Conservation (phyloP, 2,329 filamentous ascomycete species). For the Microdochium paspali region DNA sequence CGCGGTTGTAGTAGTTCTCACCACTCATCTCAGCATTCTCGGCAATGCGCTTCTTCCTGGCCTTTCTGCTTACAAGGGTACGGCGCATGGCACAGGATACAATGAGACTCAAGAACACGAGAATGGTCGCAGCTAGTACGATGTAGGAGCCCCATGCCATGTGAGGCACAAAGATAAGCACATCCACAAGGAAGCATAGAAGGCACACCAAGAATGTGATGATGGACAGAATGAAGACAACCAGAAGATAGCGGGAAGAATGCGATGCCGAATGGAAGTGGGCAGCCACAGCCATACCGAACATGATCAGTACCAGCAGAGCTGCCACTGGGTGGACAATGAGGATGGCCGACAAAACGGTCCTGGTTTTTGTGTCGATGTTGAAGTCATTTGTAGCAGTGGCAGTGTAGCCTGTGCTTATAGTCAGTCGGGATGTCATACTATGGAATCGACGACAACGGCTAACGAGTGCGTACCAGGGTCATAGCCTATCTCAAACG, state of each 20-base stretch:
- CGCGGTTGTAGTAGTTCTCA: constrained; percentile 76
- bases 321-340: constrained; percentile 90
- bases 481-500: constrained; percentile 76
- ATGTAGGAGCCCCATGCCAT: constrained; percentile 91
- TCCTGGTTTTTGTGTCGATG: constrained; percentile 28
- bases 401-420: neutral
- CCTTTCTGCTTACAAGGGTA: constrained; percentile 83
- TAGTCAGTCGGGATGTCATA: neutral
- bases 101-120: constrained; percentile 72
- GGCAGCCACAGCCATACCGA: constrained; percentile 67
- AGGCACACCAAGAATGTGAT: constrained; percentile 76
- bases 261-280: constrained; percentile 85
- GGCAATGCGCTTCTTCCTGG: constrained; percentile 82
- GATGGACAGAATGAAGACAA: constrained; percentile 76
- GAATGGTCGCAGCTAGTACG: constrained; percentile 77
- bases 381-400: neutral
- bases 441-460: neutral
- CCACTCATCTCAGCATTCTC: constrained; percentile 98
- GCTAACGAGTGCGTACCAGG: constrained; percentile 49
- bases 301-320: constrained; percentile 74
- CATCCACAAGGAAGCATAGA: constrained; percentile 85
- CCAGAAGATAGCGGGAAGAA: constrained; percentile 79
- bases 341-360: constrained; percentile 74
- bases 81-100: constrained; percentile 93
- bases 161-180: constrained; percentile 89